Percentiles rank a stretch among this genome's conserved stretches.
Conservation (phyloP, 768 basidiomycete genomes). For the Leucocoprinus sp. region DNA sequence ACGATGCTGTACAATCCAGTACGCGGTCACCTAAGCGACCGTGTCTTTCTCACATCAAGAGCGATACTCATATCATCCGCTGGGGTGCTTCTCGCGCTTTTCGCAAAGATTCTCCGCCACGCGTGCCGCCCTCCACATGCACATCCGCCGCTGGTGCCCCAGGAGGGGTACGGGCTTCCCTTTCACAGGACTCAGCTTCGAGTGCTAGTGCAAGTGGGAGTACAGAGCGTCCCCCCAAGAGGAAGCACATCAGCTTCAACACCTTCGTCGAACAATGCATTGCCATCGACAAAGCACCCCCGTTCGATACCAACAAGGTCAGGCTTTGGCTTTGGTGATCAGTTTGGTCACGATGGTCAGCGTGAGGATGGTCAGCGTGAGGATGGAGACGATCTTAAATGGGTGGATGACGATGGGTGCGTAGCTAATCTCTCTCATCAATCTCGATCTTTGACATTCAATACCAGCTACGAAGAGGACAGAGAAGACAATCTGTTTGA, state of each 20-base stretch:
- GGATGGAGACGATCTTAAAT: constrained; percentile 36
- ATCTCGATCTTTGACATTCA: constrained; percentile 11
- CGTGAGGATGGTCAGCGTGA: constrained; percentile 63
- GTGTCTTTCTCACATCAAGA: constrained; percentile 71
- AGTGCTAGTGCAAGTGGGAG: constrained; percentile 19
- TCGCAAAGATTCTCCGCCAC: constrained; percentile 67
- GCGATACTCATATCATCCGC: constrained; percentile 72
- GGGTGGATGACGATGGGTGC: constrained; percentile 62
- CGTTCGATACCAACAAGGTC: constrained; percentile 14
- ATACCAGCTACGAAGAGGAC: constrained; percentile 58
- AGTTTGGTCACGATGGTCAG: constrained; percentile 14
- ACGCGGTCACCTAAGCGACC: constrained; percentile 37
- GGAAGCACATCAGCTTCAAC: constrained; percentile 94
- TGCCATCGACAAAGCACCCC: constrained; percentile 69
- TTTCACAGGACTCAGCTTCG: constrained; percentile 28
- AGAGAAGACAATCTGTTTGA: constrained; percentile 49
- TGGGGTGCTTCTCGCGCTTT: no score
- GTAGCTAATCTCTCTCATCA: constrained; percentile 20
- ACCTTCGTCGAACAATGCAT: constrained; percentile 97
- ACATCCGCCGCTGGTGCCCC: constrained; percentile 13
- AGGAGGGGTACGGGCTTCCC: constrained; percentile 21
- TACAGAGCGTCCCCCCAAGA: constrained; percentile 35
- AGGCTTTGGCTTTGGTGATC: constrained; percentile 1
- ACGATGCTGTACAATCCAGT: constrained; percentile 31
- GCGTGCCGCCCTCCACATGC: constrained; percentile 31